Conservation (phyloP, 1,284 basidiomycete genomes). For the Puccinia brachypodii region DNA sequence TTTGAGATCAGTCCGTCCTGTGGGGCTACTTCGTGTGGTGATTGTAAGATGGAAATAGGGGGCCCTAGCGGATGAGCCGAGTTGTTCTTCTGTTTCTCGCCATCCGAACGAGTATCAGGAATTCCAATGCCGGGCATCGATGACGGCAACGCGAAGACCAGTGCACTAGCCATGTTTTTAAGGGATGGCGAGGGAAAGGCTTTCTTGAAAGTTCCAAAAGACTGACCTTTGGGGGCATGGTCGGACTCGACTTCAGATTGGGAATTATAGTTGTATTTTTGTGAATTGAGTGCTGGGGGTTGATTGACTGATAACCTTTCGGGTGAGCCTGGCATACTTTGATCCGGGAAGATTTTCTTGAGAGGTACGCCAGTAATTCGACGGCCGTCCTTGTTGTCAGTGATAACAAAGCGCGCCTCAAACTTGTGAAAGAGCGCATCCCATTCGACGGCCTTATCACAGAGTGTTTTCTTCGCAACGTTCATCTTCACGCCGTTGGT, state of each 20-base stretch:
- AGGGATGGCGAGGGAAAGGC: constrained; percentile 43
- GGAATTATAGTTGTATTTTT: constrained; percentile 44
- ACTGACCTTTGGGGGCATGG: constrained; percentile 34
- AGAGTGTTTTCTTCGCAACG: constrained; percentile 77
- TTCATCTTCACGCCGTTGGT: constrained; percentile 87
- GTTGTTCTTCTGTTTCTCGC: constrained; percentile 18
- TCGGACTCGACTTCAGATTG: constrained; percentile 48
- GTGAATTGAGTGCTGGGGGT: constrained; percentile 25
- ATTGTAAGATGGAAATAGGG: not conserved
- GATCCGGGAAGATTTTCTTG: constrained; percentile 62
- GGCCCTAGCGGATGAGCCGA: not conserved
- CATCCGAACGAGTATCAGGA: constrained; percentile 10
- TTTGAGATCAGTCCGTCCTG: not conserved
- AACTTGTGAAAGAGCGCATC: constrained; percentile 71
- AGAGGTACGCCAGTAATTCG: constrained; percentile 58
- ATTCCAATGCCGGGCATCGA: constrained; percentile 44
- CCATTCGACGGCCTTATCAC: constrained; percentile 96
- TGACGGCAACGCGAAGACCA: constrained; percentile 41
- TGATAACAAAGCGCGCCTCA: constrained; percentile 58
- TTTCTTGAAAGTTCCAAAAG: constrained; percentile 41
- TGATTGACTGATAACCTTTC: constrained; percentile 50
- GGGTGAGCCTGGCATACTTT: constrained; percentile 55
- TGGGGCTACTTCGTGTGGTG: not conserved
- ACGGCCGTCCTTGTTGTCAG: constrained; percentile 57
- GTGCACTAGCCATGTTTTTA: constrained; percentile 46